Percentiles rank a stretch among this genome's conserved stretches.
Conservation (phyloP, 768 basidiomycete genomes). For the Tylopilus felleus region DNA sequence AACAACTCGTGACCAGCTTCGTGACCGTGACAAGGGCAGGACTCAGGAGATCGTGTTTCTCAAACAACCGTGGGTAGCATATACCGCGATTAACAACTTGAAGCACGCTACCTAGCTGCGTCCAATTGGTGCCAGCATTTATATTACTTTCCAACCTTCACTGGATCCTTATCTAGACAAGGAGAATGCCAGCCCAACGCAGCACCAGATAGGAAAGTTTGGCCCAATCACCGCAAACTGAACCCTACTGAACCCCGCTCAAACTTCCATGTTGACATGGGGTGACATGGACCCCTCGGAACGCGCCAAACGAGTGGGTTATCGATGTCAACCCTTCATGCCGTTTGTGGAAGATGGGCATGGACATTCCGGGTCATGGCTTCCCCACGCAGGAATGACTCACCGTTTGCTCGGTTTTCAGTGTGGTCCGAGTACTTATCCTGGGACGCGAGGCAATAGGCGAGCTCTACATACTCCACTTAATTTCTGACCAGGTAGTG, state of each 20-base stretch:
- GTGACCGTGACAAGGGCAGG: no score
- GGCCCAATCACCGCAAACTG: background rate
- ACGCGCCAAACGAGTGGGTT: background rate
- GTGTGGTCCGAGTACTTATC: background rate
- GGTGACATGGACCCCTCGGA: background rate
- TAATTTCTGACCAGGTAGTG: background rate
- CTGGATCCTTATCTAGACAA: background rate
- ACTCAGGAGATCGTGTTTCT: background rate
- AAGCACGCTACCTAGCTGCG: background rate
- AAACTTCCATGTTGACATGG: constrained; percentile 5
- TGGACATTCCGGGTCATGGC: background rate
- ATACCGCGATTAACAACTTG: background rate
- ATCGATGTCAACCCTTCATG: constrained; percentile 2
- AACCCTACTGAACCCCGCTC: constrained; percentile 4
- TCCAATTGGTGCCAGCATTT: background rate
- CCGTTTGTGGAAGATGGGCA: constrained; percentile 4
- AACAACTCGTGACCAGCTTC: no score
- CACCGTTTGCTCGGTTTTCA: background rate
- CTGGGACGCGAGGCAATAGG: background rate
- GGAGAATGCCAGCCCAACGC: constrained; percentile 3
- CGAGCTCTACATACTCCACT: background rate
- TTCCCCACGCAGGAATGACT: constrained; percentile 12
- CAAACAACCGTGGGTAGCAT: background rate
- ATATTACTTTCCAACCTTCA: background rate
- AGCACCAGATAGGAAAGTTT: constrained; percentile 12